A percentile compares a stretch with the other conserved stretches of the same genome.
Conservation (phyloP, 176 grass and related monocot genomes). For the Eremochloa ophiuroides region DNA sequence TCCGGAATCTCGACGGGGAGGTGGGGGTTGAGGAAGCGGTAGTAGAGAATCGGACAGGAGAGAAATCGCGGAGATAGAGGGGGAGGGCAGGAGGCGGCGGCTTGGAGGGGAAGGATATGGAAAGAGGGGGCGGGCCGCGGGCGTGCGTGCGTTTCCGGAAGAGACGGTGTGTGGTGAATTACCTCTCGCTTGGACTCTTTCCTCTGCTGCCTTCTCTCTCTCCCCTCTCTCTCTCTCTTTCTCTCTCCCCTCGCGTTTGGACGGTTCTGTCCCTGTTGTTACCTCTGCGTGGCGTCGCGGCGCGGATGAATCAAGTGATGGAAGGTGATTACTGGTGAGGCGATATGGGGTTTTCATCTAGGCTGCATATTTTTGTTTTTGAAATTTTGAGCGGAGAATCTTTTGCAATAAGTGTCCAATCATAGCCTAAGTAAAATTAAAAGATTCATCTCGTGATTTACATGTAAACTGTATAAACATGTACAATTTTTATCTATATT, state of each 20-base stretch:
- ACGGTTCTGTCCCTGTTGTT: not conserved
- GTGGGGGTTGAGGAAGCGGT: not conserved
- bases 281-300: not conserved
- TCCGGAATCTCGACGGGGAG: not conserved
- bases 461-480: too few species aligned
- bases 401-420: too few species aligned
- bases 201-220: not conserved
- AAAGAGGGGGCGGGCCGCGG: not conserved
- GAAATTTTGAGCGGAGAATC: too few species aligned
- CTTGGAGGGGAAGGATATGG: slow-evolving; percentile 15
- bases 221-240: not conserved
- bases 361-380: too few species aligned
- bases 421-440: too few species aligned
- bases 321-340: too few species aligned
- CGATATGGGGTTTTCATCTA: not conserved
- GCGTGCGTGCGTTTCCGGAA: slow-evolving; percentile 24
- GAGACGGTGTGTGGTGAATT: not conserved
- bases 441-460: too few species aligned
- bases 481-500: too few species aligned
- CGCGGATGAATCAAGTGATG: too few species aligned
- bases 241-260: too few species aligned
- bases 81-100: not conserved
- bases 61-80: not conserved
- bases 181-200: slow-evolving; percentile 20
- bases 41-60: not conserved